Percentiles rank a stretch among this genome's conserved stretches.
phyloP scores from a whole-genome alignment of 2,329 filamentous ascomycete genomes.

The Claviceps arundinis region DNA sequence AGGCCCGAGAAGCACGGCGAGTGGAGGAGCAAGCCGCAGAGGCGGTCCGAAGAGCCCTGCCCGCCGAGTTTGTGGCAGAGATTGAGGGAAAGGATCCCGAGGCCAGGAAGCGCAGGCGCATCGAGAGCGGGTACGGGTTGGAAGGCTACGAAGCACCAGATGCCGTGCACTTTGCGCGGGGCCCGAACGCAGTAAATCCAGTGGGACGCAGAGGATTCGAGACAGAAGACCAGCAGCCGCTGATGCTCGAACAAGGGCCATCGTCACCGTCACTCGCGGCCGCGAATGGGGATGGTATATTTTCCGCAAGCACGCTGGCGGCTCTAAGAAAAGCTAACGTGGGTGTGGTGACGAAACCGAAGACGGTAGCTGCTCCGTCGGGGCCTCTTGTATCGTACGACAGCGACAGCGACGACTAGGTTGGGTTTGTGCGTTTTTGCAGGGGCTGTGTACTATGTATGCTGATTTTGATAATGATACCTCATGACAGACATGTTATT shows the following conservation, averaged over 20 bases:
- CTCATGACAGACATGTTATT: conserved; percentile 3
- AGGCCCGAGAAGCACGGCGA: conserved; percentile 75
- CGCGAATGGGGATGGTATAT: conserved; percentile 47
- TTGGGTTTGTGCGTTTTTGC: not conserved
- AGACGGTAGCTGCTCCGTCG: conserved; percentile 34
- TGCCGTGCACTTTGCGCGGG: conserved; percentile 80
- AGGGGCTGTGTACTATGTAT: conserved; percentile 1
- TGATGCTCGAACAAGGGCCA: conserved; percentile 45
- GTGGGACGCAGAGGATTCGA: conserved; percentile 45
- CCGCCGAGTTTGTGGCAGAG: conserved; percentile 82
- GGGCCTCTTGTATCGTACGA: conserved; percentile 80
- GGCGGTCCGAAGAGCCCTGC: conserved; percentile 75
- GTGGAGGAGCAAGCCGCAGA: conserved; percentile 96
- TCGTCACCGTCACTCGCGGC: conserved; percentile 13
- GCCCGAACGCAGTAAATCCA: conserved; percentile 53
- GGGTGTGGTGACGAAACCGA: conserved; percentile 39
- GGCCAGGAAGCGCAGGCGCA: conserved; percentile 73
- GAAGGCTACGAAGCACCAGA: conserved; percentile 90
- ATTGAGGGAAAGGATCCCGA: conserved; percentile 85
- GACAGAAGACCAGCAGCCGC: conserved; percentile 45
- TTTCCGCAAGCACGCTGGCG: conserved; percentile 70
- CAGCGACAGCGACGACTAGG: conserved; percentile 64
- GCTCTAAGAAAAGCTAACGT: conserved; percentile 53
- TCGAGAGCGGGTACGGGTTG: conserved; percentile 79
- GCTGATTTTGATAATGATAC: conserved; percentile 17